Evolutionary conservation across 2,329 filamentous ascomycete genomes (phyloP), one percentile per base, ranked within the genome.

Genomic region (Cercospora nicotianae): DNA sequence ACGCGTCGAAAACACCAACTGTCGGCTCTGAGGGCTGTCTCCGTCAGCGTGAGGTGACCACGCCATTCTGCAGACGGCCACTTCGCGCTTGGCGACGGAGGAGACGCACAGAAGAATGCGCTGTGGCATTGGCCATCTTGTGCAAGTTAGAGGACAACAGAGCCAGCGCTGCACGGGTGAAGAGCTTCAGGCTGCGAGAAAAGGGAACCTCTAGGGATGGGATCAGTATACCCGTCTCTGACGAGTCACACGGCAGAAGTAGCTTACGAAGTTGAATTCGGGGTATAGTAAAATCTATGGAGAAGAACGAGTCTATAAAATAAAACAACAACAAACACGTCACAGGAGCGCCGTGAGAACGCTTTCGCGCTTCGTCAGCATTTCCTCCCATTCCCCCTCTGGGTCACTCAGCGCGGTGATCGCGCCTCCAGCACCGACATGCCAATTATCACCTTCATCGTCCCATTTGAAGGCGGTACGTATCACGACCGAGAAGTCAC

Each of bases 401-500:
- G 90, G 84, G 2, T 90, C 92, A 77, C 93, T 97, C 67, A 97
- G 83, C 26, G 89, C 90, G 1, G 94, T 98, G 16, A 98, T 89
- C 0, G 94, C 94, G 1, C 94, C 95, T 0, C 94, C 95, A 5
- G 94, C 94, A 5, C 94, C 94, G 42, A 97, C 88, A 48, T 87
- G 87, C 94, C 94, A 98, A 20, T 81, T 82, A 58, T 80, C 72
- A 58, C 70, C 63, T 76, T 91, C 89, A 67, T 89, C 87, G 69
- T 90, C 88, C 87, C 88, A 92, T 48, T 85, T 83, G 73, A 94
- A 93, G 74, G 94, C 87, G 59, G 90, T 94, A 26, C 94, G 86
- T 69, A 98, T 98, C 1, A 93, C 89, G 18, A 98, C 95, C 72
- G 91, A 95, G 85, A 94, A 97, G 79, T 96, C 94, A 0, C 92